Evolutionary conservation across 148 eudicot genomes (phyloP), one percentile per base, ranked within the genome.

Genomic region (Euryodendron excelsum): DNA sequence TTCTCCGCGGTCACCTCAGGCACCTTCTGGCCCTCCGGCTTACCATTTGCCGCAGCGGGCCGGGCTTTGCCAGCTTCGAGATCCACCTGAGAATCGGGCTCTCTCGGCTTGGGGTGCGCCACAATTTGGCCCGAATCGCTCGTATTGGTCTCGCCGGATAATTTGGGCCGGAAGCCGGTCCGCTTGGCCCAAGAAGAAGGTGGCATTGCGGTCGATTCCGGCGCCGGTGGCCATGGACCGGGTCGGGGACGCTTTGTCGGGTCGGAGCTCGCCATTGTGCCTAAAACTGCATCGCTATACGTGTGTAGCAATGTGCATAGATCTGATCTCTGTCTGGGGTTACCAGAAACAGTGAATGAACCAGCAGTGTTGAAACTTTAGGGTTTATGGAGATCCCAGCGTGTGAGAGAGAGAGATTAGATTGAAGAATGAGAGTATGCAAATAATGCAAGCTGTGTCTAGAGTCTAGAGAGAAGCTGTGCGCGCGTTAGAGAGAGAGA

Each of bases 151-250:
- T 96, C 98, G 33, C 99, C 99, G 25, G 99, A 96, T 79, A 91
- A 87, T 67, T 91, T 96, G 41, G 99, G 99, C 28, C 87, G 83
- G 82, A 94, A 94, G 7, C 96, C 96, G 31, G 97, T 94, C 25
- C 88, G 80, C 76, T 91, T 92, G 13, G 97, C 97, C 98, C 98
- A 94, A 0, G 98, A 82, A 33, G 94, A 84, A 5, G 98, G 90
- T 30, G 91, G 96, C 80, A 92, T 73, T 71, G 99, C 81, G 25
- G 85, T 73, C 20, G 91, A 74, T 15, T 90, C 96, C 15, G 93
- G 94, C 14, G 80, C 88, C 8, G 97, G 94, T 1, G 94, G 87
- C 92, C 91, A 86, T 30, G 87, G 94, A 15, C 91, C 92, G 79
- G 96, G 94, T 18, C 87, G 84, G 55, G 92, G 86, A 25, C 83